These are phyloP conservation scores for Cordyceps pruinosa DNA, from an alignment of 2,329 filamentous ascomycete genomes.

Conservation along the genomic window DNA sequence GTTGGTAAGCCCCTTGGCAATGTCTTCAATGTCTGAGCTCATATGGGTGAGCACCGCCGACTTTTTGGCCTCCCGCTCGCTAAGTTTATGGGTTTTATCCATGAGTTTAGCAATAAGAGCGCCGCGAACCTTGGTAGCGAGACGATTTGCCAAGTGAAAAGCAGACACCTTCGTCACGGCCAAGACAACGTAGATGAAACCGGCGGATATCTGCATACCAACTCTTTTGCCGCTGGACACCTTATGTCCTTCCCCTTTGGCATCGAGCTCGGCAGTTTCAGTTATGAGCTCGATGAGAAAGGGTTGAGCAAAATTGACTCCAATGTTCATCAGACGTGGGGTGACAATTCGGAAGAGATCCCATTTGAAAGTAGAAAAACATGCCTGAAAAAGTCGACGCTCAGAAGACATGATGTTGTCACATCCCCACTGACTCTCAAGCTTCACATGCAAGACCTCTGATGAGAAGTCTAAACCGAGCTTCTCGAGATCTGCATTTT, in stretches of 20 bases:
- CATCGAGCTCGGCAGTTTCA: background rate
- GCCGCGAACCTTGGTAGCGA: slow-evolving; percentile 26
- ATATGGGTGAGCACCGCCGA: slow-evolving; percentile 1
- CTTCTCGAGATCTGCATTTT: background rate
- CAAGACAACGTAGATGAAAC: background rate
- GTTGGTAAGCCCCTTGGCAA: background rate
- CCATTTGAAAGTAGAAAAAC: background rate
- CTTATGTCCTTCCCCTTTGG: background rate
- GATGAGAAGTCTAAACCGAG: background rate
- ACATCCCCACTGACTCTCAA: background rate
- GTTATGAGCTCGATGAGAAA: background rate
- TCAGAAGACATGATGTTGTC: no score
- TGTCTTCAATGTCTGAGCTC: slow-evolving; percentile 1
- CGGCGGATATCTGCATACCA: background rate
- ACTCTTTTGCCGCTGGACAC: background rate
- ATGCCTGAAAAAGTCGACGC: background rate
- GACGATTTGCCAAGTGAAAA: slow-evolving; percentile 13
- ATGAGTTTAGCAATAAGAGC: slow-evolving; percentile 39
- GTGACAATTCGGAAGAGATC: background rate
- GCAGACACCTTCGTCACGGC: background rate
- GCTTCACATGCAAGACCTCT: background rate
- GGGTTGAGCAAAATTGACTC: background rate
- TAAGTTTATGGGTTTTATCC: slow-evolving; percentile 32
- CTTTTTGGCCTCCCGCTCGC: slow-evolving; percentile 24
- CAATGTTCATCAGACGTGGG: background rate